A percentile compares a stretch with the other conserved stretches of the same genome.
These are phyloP conservation scores for Pisolithus thermaeus DNA, from an alignment of 1,284 basidiomycete species.

Conservation along the genomic window DNA sequence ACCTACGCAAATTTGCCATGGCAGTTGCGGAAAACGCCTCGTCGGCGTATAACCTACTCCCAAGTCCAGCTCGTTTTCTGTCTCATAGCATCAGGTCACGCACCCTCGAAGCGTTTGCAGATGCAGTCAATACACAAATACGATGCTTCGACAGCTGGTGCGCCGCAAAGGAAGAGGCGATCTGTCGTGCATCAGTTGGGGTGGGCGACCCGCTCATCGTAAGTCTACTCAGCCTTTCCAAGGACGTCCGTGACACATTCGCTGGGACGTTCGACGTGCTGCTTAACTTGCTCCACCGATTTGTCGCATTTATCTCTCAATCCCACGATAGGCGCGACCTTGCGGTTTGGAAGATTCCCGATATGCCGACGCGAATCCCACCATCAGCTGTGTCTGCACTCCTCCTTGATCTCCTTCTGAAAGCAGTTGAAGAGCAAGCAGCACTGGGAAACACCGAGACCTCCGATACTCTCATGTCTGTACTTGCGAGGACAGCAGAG, in stretches of 20 bases:
- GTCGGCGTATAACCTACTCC: constrained; percentile 15
- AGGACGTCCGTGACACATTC: constrained; percentile 51
- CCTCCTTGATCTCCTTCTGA: constrained; percentile 60
- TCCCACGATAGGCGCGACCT: constrained; percentile 23
- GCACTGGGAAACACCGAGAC: constrained; percentile 52
- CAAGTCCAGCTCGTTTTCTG: constrained; percentile 14
- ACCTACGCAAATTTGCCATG: constrained; percentile 54
- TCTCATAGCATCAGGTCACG: constrained; percentile 35
- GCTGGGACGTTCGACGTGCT: constrained; percentile 52
- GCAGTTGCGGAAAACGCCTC: constrained; percentile 34
- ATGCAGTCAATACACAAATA: constrained; percentile 61
- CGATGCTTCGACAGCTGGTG: constrained; percentile 64
- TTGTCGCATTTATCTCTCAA: constrained; percentile 26
- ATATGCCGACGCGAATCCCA: constrained; percentile 38
- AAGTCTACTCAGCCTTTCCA: constrained; percentile 64
- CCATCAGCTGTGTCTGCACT: constrained; percentile 46
- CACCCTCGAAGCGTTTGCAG: constrained; percentile 77
- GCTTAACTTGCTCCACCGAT: constrained; percentile 37
- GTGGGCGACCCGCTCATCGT: constrained; percentile 41
- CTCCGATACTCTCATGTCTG: constrained; percentile 47
- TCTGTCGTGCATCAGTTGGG: constrained; percentile 51
- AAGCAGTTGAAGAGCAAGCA: constrained; percentile 46
- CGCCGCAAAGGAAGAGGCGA: constrained; percentile 58
- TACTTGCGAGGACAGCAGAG: constrained; percentile 60
- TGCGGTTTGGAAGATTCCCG: constrained; percentile 38